Base-by-base conservation (phyloP, 2,329 filamentous ascomycete genomes). In the Magnaporthiopsis poae region DNA sequence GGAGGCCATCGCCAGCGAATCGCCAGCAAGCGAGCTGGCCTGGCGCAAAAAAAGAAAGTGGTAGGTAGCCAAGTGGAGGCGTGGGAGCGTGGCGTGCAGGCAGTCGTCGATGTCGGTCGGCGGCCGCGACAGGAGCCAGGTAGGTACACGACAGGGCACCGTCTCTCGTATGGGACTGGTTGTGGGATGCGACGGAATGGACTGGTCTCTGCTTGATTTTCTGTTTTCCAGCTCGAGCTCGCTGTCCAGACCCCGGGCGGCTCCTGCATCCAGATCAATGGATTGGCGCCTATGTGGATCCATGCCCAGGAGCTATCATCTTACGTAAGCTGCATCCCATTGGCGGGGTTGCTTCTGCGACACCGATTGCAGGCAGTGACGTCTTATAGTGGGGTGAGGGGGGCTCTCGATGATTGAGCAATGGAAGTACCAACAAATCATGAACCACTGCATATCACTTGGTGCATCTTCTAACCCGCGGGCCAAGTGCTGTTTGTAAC, bases 1-100 rank as follows among this genome's bases (percentile, higher is more conserved):
- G 70, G 84, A 81, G 84, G 87, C 86, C 70, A 70, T 77, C 69
- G 69, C 68, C 8, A 25, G 46, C n/a, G 62, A 31, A 29, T 36
- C n/a, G 46, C 18, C 5, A 21, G 46, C 31, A 7, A 31, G 4
- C 5, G 31, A 31, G 31, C 31, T 31, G 31, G 46, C 21, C 46
- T 25, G 46, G 46, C 46, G 46, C 46, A 56, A 56, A 56, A 56
- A 56, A 21, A 56, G n/a, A n/a, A n/a, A 56, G 46, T 13, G 46
- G 11, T 21, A 25, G 21, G 46, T 56, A 56, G 46, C 46, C 35
- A 36, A 36, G 9, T 36, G 35, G 39, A 52, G n/a, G 3, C 21
- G 21, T 2, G n/a, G 46, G 46, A 5, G 21, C 46, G 46, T 15
- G 39, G 15, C 46, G n/a, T 7, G 21, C 46, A 56, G 46, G 21